Evolutionary conservation across 495 filamentous ascomycete genomes (phyloP), one percentile per base, ranked within the genome.

Genomic region (Hypoxylon fuscum): DNA sequence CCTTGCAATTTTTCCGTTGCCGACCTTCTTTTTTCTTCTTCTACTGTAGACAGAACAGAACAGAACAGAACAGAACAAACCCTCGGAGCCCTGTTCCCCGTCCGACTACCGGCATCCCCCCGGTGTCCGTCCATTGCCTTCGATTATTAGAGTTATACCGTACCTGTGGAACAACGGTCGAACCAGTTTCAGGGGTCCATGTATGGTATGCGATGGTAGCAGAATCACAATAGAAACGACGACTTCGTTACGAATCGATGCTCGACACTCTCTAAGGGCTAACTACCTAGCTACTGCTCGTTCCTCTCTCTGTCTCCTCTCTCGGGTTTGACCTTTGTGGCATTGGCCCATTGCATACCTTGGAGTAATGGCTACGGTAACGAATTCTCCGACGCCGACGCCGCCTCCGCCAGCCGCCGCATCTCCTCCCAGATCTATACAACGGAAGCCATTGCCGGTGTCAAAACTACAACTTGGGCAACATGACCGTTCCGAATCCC

Each of bases 311-410:
- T 11, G 45, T 49, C 32, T 35, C 27, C 48, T 37, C 47, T 40
- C 27, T 11, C 40, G 35, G 59, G 59, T 22, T 45, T 56, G 41
- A 45, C 50, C 46, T 52, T 25, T 27, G 59, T 51, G 52, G 18
- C 53, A 35, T 62, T 50, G 52, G 56, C 34, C 56, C 56, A 37
- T 55, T 29, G 52, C 63, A 27, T 11, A 50, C 42, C 57, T 59
- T 60, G 31, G 59, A 55, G 68, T 71, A 61, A 82, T 82, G 79
- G 78, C 79, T 69, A 73, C 79, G 47, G 70, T 75, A 53, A 74
- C 75, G 51, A 62, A 32, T 53, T 27, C 63, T 57, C 57, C 74
- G 18, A 70, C 75, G 32, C 57, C 74, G 18, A 70, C 75, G 32
- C 68, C 68, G 37, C 68, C 72, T 59, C 62, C 70, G n/a, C 52